Evolutionary conservation across 306 rosid genomes (phyloP).

Genomic region (Psophocarpus tetragonolobus): DNA sequence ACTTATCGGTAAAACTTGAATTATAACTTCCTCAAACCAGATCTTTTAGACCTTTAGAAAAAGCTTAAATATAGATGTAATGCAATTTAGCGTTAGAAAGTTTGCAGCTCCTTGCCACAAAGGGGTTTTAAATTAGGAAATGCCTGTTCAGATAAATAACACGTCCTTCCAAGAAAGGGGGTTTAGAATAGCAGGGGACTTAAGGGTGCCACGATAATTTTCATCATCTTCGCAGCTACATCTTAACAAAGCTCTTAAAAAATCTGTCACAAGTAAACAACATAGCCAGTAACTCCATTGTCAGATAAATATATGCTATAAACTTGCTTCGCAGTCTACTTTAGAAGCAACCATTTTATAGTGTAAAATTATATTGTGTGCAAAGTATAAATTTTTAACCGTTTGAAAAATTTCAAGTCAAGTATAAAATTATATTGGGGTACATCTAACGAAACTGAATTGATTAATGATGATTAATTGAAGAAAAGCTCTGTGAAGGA

Average conservation of each 20-base stretch:
- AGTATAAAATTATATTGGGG: too few species aligned
- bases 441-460: too few species aligned
- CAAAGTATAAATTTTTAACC: not conserved
- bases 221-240: not conserved
- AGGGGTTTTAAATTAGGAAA: not conserved
- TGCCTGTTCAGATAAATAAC: too few species aligned
- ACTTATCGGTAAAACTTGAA: not conserved
- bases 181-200: not conserved
- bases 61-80: not conserved
- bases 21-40: not conserved
- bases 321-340: not conserved
- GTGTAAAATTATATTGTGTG: not conserved
- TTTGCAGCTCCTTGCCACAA: not conserved
- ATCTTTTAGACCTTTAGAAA: not conserved
- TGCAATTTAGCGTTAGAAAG: not conserved
- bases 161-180: not conserved
- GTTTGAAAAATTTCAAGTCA: not conserved
- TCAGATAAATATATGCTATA: not conserved
- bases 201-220: not conserved
- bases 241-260: conserved; percentile 18
- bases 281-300: not conserved
- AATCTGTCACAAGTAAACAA: conserved; percentile 40
- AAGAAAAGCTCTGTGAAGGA: too few species aligned
- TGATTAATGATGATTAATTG: too few species aligned
- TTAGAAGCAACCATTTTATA: not conserved